Evolutionary conservation across 2,329 filamentous ascomycete genomes (phyloP).

Genomic region (Aspergillus felis): DNA sequence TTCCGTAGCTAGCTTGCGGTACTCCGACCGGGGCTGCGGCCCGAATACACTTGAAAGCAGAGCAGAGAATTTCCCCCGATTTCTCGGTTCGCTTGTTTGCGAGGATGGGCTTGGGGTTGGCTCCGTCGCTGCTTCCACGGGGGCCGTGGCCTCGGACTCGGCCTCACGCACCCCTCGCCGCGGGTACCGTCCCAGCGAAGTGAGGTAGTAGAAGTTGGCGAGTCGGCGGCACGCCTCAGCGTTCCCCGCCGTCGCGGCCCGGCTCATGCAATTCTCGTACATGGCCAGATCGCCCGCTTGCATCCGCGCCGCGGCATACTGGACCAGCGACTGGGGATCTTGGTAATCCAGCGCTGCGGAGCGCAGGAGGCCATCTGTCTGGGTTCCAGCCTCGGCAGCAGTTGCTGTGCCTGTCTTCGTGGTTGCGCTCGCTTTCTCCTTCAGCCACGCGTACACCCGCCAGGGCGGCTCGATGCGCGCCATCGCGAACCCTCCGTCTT

Average conservation of each 20-base stretch:
- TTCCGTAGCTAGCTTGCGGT: constrained; percentile 26
- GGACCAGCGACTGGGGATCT: constrained; percentile 25
- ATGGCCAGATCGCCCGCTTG: constrained; percentile 20
- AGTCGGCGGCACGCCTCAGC: constrained; percentile 29
- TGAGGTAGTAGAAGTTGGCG: constrained; percentile 36
- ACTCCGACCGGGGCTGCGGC: constrained; percentile 18
- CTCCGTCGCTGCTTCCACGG: background rate
- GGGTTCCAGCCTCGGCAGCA: constrained; percentile 9
- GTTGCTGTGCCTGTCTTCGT: constrained; percentile 6
- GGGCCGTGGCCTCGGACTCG: background rate
- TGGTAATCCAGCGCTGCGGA: constrained; percentile 29
- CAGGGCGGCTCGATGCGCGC: constrained; percentile 23
- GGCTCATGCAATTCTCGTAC: constrained; percentile 35
- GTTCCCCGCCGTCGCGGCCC: constrained; percentile 28
- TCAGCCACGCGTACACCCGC: constrained; percentile 23
- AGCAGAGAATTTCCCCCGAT: background rate
- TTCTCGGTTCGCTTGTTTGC: background rate
- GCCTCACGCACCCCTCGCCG: constrained; percentile 17
- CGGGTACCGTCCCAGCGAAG: constrained; percentile 20
- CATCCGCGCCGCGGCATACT: constrained; percentile 22
- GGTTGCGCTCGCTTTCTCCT: background rate
- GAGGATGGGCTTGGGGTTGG: background rate
- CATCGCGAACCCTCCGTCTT: constrained; percentile 1
- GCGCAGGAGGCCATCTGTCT: constrained; percentile 8
- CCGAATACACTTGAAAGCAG: constrained; percentile 14